These are phyloP conservation scores for Microthlaspi erraticum DNA, from an alignment of 345 rosid genomes.

Conservation along the genomic window DNA sequence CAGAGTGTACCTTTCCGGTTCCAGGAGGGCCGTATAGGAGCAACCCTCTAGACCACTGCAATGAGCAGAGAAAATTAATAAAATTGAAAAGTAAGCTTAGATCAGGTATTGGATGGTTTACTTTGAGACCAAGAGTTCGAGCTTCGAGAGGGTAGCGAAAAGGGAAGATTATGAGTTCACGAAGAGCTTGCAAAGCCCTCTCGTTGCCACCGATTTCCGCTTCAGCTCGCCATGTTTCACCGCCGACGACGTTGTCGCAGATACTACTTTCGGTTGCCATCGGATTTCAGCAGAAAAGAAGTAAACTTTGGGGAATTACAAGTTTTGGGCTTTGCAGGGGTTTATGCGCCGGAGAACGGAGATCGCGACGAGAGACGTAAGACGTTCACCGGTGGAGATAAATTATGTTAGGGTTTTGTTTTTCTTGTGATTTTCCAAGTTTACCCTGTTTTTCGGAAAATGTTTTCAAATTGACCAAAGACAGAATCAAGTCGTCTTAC, in stretches of 20 bases:
- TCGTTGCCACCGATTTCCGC: conserved; percentile 79
- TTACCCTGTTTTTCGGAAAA: neutral
- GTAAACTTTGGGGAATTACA: neutral
- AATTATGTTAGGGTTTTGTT: conserved; percentile 2
- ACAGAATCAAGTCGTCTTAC: neutral
- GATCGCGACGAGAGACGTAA: neutral
- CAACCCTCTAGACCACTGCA: conserved; percentile 88
- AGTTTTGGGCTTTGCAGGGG: conserved; percentile 24
- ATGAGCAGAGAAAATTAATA: neutral
- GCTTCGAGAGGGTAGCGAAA: conserved; percentile 72
- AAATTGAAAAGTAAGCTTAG: neutral
- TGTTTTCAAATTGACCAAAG: neutral
- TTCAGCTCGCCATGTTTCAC: conserved; percentile 64
- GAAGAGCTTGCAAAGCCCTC: conserved; percentile 76
- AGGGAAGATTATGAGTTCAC: conserved; percentile 85
- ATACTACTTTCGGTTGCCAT: conserved; percentile 38
- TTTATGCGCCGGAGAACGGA: conserved; percentile 19
- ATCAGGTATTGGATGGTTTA: conserved; percentile 14
- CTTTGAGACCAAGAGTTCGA: conserved; percentile 78
- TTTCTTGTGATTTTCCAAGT: conserved; percentile 18
- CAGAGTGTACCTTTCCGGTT: conserved; percentile 78
- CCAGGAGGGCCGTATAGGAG: conserved; percentile 94
- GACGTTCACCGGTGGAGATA: neutral
- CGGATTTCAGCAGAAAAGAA: neutral
- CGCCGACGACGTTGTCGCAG: conserved; percentile 35